Evolutionary conservation across 1,139 yeast species (phyloP), one percentile per base, ranked within the genome.

Genomic region (Yamadazyma triangularis): DNA sequence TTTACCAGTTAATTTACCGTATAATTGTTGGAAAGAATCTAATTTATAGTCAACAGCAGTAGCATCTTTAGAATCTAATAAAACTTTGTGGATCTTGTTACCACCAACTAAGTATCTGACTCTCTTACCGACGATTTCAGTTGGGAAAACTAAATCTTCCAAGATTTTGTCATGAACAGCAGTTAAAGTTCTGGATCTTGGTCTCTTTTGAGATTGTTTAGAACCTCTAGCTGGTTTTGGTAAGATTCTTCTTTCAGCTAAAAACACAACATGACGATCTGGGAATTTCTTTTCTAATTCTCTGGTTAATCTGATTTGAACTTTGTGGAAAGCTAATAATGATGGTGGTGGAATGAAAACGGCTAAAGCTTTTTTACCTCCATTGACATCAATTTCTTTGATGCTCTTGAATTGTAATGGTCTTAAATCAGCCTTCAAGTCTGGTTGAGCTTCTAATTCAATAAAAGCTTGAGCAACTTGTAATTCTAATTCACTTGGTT

Each of bases 271-370:
- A 72, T 91, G 97, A 73, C 96, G 87, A 81, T 91, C 98, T 66
- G 96, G 94, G 89, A 91, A 91, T 78, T 91, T 91, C 94, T 91
- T 91, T 78, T 91, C 98, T 69, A 91, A 86, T 79, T 91, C 98
- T 77, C 98, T 91, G 76, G 96, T 88, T 69, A 91, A 83, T 77
- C 87, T 82, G 64, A 79, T 79, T 79, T 91, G 98, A 58, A 88
- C 94, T 77, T 83, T 88, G 88, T 91, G 96, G 93, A 86, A 89
- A 54, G 85, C 82, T 54, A 77, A 59, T 68, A 91, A 82, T 58
- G 88, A 77, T 73, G 98, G 96, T 56, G 85, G 94, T 69, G 98
- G 98, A 56, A 91, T 96, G 64, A 91, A 91, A 73, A 91, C 77
- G 70, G 91, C 96, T 66, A 91, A 80, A 58, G 97, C 97, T 79